Evolutionary conservation across 202 grass and related monocot genomes (phyloP), one percentile per base, ranked within the genome.

Genomic region (Saccharum hybrid): DNA sequence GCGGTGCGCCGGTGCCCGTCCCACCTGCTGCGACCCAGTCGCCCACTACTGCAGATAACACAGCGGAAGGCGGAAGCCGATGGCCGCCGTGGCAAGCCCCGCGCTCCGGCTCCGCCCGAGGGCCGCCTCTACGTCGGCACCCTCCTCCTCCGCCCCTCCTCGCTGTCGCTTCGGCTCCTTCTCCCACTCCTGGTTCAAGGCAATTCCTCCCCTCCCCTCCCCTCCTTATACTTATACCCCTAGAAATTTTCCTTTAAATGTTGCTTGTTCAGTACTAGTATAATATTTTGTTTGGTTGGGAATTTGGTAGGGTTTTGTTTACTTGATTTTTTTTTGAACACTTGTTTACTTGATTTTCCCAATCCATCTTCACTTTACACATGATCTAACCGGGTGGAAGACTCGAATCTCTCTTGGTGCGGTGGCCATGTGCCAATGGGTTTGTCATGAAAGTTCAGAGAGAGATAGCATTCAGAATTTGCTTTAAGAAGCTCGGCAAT

Each of bases 71-170:
- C 38, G 68, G 78, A 41, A 38, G 48, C 11, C 80, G 75, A 87
- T 84, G 88, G 88, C 70, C 81, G 76, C 70, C 70, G 84, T 76
- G 43, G 80, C 81, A 26, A 83, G 75, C 70, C 76, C 80, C 54
- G 42, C 72, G 36, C 64, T 81, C 76, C 80, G 70, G 41, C 42
- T 90, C 63, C 75, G 70, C 26, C 81, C 63, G 54, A 31, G 80
- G 69, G 46, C 54, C 9, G 68, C 84, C 63, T 42, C 75, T 41
- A 7, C 69, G 79, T 83, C 71, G 36, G 54, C 75, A 13, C 18
- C 43, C 65, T 13, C 72, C 31, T 60, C 76, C 81, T 48, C 76
- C 76, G 49, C 39, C 63, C 41, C 62, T n/a, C n/a, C n/a, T 38
- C 80, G 63, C 69, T 86, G 68, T 75, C 31, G 84, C 68, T 9